Conservation (phyloP, 2,329 filamentous ascomycete species). For the Cercospora zeina region DNA sequence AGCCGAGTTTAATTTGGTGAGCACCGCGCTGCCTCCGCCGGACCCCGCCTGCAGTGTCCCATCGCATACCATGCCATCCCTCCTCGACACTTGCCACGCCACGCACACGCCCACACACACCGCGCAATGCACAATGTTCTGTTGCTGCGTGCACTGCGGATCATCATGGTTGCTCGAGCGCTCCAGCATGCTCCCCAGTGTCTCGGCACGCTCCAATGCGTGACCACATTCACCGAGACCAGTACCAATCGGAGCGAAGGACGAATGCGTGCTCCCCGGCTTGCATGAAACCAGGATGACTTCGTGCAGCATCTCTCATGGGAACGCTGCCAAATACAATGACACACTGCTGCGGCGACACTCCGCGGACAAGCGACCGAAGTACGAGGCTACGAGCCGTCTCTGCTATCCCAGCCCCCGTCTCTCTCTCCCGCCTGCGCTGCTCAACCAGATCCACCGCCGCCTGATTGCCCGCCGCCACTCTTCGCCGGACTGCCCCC, state of each 20-base stretch:
- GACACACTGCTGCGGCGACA: neutral
- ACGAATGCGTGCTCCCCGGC: no score
- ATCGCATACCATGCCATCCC: no score
- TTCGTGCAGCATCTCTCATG: neutral
- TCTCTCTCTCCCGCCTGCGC: neutral
- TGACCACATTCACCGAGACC: no score
- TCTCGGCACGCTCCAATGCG: neutral
- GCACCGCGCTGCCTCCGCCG: no score
- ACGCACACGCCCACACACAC: no score
- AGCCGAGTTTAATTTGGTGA: no score
- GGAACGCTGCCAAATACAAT: neutral
- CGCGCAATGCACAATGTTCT: no score
- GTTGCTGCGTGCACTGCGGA: neutral
- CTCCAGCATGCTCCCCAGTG: neutral
- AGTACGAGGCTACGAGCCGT: neutral
- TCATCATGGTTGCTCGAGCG: neutral
- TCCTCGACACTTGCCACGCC: no score
- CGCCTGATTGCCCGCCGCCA: constrained; percentile 39
- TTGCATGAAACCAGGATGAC: no score
- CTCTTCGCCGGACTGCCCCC: constrained; percentile 40
- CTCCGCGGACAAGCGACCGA: neutral
- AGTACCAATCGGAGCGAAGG: no score
- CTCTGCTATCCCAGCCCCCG: neutral
- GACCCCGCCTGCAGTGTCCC: no score
- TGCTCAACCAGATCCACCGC: constrained; percentile 9